Evolutionary conservation across 352 stramenopile genomes (phyloP), one percentile per base, ranked within the genome.

Genomic region (Pythium phragmitis): DNA sequence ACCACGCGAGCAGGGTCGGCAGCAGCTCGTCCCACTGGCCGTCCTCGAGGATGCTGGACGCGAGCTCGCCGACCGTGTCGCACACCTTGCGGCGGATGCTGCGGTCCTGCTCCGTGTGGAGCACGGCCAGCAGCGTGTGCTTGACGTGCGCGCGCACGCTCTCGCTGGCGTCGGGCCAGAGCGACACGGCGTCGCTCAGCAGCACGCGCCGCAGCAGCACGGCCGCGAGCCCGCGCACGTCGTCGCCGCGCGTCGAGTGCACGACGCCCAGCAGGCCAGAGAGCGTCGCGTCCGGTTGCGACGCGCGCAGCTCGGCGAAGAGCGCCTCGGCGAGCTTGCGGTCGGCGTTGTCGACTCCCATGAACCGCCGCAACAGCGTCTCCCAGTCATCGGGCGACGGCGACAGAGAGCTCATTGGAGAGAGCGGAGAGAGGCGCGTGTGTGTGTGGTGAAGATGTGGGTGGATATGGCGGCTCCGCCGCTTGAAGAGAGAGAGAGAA

Each of bases 1-100:
- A 66, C 85, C 85, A 94, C 33, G 84, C 59, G 23, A 94, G 55
- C 67, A 94, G 65, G 53, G 72, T 89, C 11, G 80, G 83, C 51
- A 92, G 51, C 48, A 94, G 63, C 21, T 80, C 80, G 58, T 89
- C 79, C 83, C 86, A 94, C 57, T 94, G 82, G 23, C 76, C 80
- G 68, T 94, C 82, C 30, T 92, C 86, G 16, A 94, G 57, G 66
- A 94, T 88, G 50, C 75, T 87, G 65, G 73, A 87, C 60, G 83
- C 86, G 43, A 94, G 66, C 49, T 94, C 86, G 46, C 86, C 86
- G 37, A 94, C 86, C 12, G 80, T 94, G 65, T 94, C 86, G 60
- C 86, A 92, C 49, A 92, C 79, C 54, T 92, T 91, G 37, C 86
- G 82, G 14, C 86, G 82, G 65, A 94, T 92, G 61, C 85, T 85